These are phyloP conservation scores for Naematelia aurantialba DNA, from an alignment of 768 basidiomycete species.

Conservation along the genomic window DNA sequence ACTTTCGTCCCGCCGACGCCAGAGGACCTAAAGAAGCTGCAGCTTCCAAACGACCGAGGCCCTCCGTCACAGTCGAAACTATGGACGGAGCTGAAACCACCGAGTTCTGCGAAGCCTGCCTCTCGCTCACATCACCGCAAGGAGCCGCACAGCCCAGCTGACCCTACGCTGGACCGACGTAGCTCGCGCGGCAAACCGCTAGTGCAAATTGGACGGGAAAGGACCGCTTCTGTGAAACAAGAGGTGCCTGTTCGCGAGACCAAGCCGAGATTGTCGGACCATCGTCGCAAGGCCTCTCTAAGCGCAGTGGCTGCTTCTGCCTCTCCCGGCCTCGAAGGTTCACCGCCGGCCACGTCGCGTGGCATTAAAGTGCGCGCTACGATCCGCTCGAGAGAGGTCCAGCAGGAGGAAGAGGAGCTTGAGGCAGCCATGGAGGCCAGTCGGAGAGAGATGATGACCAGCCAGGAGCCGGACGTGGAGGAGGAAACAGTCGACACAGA, in stretches of 20 bases:
- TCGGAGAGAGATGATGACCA: slow-evolving; percentile 43
- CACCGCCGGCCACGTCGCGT: too few relatives aligned
- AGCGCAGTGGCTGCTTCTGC: too few relatives aligned
- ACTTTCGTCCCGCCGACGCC: slow-evolving; percentile 35
- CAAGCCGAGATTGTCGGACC: too few relatives aligned
- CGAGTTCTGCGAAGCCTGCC: slow-evolving; percentile 10
- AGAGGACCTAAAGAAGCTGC: slow-evolving; percentile 29
- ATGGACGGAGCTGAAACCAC: slow-evolving; percentile 26
- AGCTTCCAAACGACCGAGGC: slow-evolving; percentile 29
- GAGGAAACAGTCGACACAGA: slow-evolving; percentile 36
- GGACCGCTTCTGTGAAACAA: too few relatives aligned
- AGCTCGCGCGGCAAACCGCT: too few relatives aligned
- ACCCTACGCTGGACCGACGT: not conserved
- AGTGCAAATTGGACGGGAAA: too few relatives aligned
- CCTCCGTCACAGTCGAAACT: slow-evolving; percentile 46
- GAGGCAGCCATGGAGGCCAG: slow-evolving; percentile 46
- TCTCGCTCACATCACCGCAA: slow-evolving; percentile 30
- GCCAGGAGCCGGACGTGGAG: slow-evolving; percentile 59
- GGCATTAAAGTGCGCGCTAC: slow-evolving; percentile 93
- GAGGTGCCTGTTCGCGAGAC: too few relatives aligned
- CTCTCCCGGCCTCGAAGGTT: too few relatives aligned
- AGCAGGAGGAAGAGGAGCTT: slow-evolving; percentile 71
- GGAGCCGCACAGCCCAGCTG: slow-evolving; percentile 19
- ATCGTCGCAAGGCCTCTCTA: too few relatives aligned
- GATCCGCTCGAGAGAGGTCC: slow-evolving; percentile 97